Evolutionary conservation across 2,329 filamentous ascomycete species (phyloP).

Genomic region (Sporothrix humicola): DNA sequence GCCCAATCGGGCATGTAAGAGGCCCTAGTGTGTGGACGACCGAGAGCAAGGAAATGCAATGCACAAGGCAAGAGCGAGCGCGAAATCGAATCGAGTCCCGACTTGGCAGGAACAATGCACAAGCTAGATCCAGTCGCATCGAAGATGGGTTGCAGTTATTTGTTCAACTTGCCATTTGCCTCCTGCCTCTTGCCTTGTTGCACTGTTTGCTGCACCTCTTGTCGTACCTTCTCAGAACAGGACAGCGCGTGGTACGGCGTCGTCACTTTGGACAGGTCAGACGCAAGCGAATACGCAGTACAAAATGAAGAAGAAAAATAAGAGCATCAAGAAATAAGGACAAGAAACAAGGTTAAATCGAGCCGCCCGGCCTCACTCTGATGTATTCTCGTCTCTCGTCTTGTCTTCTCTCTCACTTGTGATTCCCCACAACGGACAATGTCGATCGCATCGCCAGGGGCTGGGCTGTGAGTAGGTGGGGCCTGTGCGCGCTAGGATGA

Average conservation of each 20-base stretch:
- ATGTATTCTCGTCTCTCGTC: background rate
- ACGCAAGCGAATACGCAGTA: background rate
- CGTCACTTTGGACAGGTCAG: background rate
- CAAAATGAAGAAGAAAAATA: background rate
- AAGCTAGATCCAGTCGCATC: background rate
- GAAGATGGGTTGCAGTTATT: background rate
- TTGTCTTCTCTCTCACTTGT: background rate
- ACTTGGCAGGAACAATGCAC: background rate
- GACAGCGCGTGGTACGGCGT: slow-evolving; percentile 9
- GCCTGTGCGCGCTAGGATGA: slow-evolving; percentile 27
- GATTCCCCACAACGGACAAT: slow-evolving; percentile 24
- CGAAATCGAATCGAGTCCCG: background rate
- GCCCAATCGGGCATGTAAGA: slow-evolving; percentile 30
- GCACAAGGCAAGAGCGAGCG: slow-evolving; percentile 10
- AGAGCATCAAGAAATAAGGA: background rate
- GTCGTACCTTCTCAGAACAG: slow-evolving; percentile 10
- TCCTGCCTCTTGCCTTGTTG: background rate
- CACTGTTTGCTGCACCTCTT: background rate
- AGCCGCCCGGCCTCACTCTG: background rate
- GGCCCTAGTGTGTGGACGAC: background rate
- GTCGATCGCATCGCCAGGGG: slow-evolving; percentile 27
- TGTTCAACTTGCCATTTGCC: too few relatives aligned
- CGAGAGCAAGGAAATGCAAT: background rate
- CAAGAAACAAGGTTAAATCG: slow-evolving; percentile 10
- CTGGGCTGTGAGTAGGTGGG: background rate